A percentile compares a stretch with the other conserved stretches of the same genome.
These are phyloP conservation scores for Aspergillus ibericus DNA, from an alignment of 2,329 filamentous ascomycete genomes.

Conservation along the genomic window DNA sequence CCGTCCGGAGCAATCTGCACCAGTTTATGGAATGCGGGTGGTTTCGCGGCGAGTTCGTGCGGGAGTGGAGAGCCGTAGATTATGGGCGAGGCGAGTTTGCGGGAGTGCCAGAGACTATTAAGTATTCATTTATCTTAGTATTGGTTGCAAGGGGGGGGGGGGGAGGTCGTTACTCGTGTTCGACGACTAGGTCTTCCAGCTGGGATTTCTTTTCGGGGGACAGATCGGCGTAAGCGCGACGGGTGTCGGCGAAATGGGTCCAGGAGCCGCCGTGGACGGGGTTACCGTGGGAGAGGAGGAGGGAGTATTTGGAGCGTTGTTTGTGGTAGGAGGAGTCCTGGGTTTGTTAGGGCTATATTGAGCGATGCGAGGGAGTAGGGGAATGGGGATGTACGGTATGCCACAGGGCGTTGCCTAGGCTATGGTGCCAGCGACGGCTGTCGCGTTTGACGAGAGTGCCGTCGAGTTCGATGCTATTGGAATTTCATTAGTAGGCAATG, in stretches of 20 bases:
- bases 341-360: neutral
- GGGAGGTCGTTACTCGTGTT: neutral
- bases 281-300: neutral
- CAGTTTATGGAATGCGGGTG: neutral
- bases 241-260: neutral
- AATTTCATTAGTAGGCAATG: neutral
- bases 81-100: neutral
- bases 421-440: neutral
- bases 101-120: neutral
- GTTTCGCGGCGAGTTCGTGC: neutral
- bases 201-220: neutral
- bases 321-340: neutral
- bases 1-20: neutral
- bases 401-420: neutral
- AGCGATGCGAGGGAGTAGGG: neutral
- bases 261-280: neutral
- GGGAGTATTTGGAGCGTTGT: neutral
- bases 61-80: neutral
- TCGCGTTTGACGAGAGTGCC: neutral
- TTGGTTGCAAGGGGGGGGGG: neutral
- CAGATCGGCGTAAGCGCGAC: neutral
- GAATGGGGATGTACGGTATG: neutral
- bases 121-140: neutral
- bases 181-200: neutral
- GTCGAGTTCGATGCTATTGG: neutral